Evolutionary conservation across 2,329 filamentous ascomycete genomes (phyloP).

Genomic region (Fusarium bulbicola): DNA sequence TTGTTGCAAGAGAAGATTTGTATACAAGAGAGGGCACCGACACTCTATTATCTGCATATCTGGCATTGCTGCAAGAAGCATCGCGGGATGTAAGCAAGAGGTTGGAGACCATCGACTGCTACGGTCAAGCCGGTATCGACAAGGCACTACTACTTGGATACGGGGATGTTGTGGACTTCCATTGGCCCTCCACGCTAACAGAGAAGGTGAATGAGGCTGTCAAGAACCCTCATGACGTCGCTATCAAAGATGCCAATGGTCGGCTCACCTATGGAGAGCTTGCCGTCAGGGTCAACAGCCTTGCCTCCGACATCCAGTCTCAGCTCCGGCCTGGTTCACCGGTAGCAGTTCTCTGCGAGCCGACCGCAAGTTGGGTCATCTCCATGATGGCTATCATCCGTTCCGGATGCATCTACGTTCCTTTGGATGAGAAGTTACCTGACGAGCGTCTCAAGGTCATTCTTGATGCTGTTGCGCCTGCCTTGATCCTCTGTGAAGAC

Average conservation of each 20-base stretch:
- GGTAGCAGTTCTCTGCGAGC: not conserved
- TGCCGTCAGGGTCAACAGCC: rapidly evolving
- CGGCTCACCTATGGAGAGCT: not conserved
- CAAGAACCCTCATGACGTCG: not conserved
- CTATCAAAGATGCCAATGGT: not conserved
- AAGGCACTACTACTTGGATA: not conserved
- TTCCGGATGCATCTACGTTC: not conserved
- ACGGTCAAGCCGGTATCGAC: not conserved
- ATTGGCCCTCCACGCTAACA: not conserved
- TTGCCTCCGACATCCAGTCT: not conserved
- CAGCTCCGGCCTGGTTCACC: not conserved
- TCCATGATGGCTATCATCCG: not conserved
- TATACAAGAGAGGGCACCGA: not conserved
- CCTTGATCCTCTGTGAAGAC: not conserved
- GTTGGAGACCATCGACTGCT: not conserved
- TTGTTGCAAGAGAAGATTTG: not conserved
- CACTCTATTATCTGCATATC: not conserved
- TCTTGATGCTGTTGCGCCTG: not conserved
- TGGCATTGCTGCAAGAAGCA: not conserved
- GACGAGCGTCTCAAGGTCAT: not conserved
- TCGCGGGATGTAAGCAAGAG: not conserved
- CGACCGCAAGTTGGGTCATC: not conserved
- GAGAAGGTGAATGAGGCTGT: not conserved
- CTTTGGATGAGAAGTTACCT: not conserved
- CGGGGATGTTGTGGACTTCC: not conserved